phyloP scores from a whole-genome alignment of 176 grass and related monocot species.

The Avena insularis region DNA sequence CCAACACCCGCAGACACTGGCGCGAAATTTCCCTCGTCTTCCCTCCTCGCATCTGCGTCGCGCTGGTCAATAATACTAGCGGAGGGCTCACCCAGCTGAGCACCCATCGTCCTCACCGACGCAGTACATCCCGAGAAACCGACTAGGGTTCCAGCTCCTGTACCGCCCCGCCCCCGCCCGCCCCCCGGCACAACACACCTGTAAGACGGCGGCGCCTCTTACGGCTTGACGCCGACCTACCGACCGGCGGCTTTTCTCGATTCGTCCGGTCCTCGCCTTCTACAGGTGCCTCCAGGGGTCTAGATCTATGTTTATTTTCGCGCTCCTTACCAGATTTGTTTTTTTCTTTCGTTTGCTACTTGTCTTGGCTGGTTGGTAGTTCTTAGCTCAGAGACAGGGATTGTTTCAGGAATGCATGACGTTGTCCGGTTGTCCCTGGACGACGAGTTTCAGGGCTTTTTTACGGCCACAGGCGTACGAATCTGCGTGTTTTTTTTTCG shows the following conservation, averaged over 20 bases:
- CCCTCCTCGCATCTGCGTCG: background rate
- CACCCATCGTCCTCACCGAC: background rate
- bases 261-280: background rate
- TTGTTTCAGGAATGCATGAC: background rate
- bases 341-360: background rate
- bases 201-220: background rate
- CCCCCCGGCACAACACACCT: too few relatives aligned
- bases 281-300: background rate
- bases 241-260: background rate
- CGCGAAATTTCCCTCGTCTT: background rate
- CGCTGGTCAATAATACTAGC: background rate
- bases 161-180: background rate
- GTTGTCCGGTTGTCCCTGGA: background rate
- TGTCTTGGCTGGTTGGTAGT: background rate
- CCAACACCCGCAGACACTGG: background rate
- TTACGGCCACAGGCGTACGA: background rate
- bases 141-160: background rate
- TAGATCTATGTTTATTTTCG: conserved; percentile 28
- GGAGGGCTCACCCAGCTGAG: background rate
- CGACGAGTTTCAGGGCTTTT: background rate
- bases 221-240: background rate
- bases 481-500: background rate
- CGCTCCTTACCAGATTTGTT: background rate
- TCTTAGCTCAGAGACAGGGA: background rate
- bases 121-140: background rate